Evolutionary conservation across 2,329 filamentous ascomycete species (phyloP).

Genomic region (Fusarium circinatum): DNA sequence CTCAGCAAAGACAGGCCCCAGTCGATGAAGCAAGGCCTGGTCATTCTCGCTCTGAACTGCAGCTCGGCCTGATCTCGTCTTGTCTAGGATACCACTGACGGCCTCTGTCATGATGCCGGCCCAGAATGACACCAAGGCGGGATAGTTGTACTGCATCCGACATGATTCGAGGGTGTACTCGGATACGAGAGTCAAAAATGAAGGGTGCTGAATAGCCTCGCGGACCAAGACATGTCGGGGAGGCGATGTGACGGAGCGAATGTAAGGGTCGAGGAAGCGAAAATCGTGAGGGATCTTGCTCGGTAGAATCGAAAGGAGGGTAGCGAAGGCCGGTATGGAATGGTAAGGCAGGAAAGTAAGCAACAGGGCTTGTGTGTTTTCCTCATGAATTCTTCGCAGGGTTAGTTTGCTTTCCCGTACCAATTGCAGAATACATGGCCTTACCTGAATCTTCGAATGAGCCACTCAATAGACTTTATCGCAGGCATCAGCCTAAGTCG

Average conservation of each 20-base stretch:
- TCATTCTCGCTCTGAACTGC: slow-evolving; percentile 83
- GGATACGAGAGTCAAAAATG: slow-evolving; percentile 81
- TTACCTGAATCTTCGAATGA: slow-evolving; percentile 88
- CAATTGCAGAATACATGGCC: slow-evolving; percentile 33
- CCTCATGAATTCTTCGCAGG: slow-evolving; percentile 80
- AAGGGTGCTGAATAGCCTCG: slow-evolving; percentile 80
- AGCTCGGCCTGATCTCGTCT: slow-evolving; percentile 77
- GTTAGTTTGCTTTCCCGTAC: slow-evolving; percentile 4
- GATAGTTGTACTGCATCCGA: slow-evolving; percentile 76
- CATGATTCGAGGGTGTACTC: slow-evolving; percentile 81
- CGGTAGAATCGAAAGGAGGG: slow-evolving; percentile 87
- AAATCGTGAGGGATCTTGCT: slow-evolving; percentile 78
- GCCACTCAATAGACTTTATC: slow-evolving; percentile 93
- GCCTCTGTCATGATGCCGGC: slow-evolving; percentile 87
- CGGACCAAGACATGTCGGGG: slow-evolving; percentile 86
- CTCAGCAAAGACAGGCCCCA: slow-evolving; percentile 78
- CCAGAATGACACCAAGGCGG: slow-evolving; percentile 88
- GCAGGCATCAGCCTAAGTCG: slow-evolving; percentile 85
- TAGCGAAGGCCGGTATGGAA: slow-evolving; percentile 83
- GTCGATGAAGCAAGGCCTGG: slow-evolving; percentile 76
- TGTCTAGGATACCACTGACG: slow-evolving; percentile 83
- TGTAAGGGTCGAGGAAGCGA: slow-evolving; percentile 87
- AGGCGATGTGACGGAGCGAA: slow-evolving; percentile 78
- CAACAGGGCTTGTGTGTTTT: slow-evolving; percentile 82
- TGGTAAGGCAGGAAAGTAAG: slow-evolving; percentile 95